phyloP scores from a whole-genome alignment of 768 basidiomycete species.

The Phylloporus sp. region DNA sequence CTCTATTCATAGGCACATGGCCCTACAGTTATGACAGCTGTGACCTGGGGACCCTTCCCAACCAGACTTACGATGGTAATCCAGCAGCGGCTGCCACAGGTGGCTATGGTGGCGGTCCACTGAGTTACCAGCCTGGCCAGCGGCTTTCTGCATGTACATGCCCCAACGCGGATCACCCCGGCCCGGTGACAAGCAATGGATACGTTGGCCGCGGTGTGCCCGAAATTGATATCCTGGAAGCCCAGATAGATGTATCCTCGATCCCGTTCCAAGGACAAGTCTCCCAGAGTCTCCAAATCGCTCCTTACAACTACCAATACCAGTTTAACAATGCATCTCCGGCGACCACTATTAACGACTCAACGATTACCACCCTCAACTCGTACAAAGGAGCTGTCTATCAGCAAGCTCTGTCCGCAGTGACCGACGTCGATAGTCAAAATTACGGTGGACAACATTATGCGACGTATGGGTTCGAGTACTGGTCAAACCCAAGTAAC shows the following conservation, averaged over 20 bases:
- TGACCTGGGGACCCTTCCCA: conserved; percentile 81
- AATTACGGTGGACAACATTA: conserved; percentile 55
- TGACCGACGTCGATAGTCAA: conserved; percentile 49
- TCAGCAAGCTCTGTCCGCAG: conserved; percentile 72
- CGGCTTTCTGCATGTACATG: conserved; percentile 87
- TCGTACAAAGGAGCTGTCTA: conserved; percentile 62
- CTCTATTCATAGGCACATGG: conserved; percentile 42
- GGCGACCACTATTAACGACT: conserved; percentile 50
- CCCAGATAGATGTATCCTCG: conserved; percentile 53
- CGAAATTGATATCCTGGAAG: conserved; percentile 91
- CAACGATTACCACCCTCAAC: conserved; percentile 51
- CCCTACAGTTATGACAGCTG: conserved; percentile 84
- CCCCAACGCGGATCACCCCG: conserved; percentile 80
- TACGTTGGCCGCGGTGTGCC: conserved; percentile 70
- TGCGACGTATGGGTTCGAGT: conserved; percentile 71
- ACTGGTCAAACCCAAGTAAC: conserved; percentile 66
- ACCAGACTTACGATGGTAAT: conserved; percentile 63
- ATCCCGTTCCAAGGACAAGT: conserved; percentile 55
- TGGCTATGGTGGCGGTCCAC: conserved; percentile 39
- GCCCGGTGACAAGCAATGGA: conserved; percentile 47
- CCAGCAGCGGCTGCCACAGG: conserved; percentile 59
- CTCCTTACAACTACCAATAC: conserved; percentile 73
- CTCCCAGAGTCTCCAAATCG: conserved; percentile 77
- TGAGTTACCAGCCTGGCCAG: conserved; percentile 86
- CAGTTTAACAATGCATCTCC: conserved; percentile 50